phyloP scores from a whole-genome alignment of 2,329 filamentous ascomycete species.

The Diaporthe humulicola region DNA sequence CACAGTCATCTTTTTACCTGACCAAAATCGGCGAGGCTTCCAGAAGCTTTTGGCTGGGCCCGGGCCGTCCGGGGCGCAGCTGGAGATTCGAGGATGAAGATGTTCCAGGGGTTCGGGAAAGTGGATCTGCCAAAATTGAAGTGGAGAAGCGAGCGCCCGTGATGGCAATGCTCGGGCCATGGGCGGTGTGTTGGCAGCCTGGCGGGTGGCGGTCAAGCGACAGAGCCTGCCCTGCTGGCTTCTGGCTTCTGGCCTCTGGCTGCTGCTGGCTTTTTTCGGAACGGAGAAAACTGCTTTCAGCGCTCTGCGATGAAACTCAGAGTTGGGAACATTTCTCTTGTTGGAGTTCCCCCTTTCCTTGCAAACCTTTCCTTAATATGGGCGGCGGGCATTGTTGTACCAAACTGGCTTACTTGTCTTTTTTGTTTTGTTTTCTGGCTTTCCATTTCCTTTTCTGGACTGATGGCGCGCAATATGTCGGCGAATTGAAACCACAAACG shows the following conservation, averaged over 20 bases:
- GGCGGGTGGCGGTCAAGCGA: constrained; percentile 35
- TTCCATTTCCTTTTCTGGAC: constrained; percentile 16
- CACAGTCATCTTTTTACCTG: constrained; percentile 4
- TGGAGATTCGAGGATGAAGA: constrained; percentile 34
- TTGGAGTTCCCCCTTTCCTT: constrained; percentile 16
- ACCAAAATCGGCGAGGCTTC: constrained; percentile 31
- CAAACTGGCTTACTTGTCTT: constrained; percentile 30
- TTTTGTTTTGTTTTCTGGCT: constrained; percentile 28
- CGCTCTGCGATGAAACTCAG: constrained; percentile 17
- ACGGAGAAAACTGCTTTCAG: constrained; percentile 18
- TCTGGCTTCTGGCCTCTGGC: neutral
- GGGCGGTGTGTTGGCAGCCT: constrained; percentile 35
- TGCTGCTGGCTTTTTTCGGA: neutral
- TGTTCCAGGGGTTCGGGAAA: constrained; percentile 35
- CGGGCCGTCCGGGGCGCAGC: constrained; percentile 34
- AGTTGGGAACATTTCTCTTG: neutral
- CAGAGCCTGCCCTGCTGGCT: constrained; percentile 9
- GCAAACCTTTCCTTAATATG: constrained; percentile 35
- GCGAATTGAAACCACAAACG: constrained; percentile 27
- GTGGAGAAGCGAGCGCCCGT: constrained; percentile 36
- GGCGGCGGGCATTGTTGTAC: constrained; percentile 31
- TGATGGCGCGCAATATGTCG: constrained; percentile 27
- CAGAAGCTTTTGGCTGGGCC: constrained; percentile 22
- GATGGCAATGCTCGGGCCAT: constrained; percentile 32
- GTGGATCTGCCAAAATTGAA: constrained; percentile 40